These are phyloP conservation scores for Ustilago tritici DNA, from an alignment of 1,284 basidiomycete genomes.

Conservation along the genomic window DNA sequence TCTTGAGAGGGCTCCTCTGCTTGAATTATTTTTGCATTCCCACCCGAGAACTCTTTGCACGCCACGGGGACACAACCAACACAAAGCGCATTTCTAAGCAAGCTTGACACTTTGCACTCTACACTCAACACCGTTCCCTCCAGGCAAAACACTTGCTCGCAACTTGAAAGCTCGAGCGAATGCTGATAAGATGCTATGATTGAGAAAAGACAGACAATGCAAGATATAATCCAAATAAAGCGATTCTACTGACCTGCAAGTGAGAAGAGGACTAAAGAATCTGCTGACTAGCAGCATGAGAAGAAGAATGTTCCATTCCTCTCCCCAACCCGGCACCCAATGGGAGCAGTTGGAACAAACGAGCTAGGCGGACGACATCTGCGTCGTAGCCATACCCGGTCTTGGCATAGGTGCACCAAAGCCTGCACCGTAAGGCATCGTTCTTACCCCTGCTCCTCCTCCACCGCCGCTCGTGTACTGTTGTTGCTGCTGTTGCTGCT, in stretches of 20 bases:
- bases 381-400: slow-evolving; percentile 26
- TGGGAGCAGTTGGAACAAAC: slow-evolving; percentile 31
- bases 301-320: slow-evolving; percentile 15
- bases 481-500: slow-evolving; percentile 33
- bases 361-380: slow-evolving; percentile 30
- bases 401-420: slow-evolving; percentile 37
- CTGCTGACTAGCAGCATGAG: slow-evolving; percentile 22
- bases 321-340: slow-evolving; percentile 30
- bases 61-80: neutral
- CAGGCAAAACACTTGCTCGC: neutral
- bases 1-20: too few species aligned
- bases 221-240: slow-evolving; percentile 1
- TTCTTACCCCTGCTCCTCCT: slow-evolving; percentile 15
- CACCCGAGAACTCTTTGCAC: neutral
- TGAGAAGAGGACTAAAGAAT: slow-evolving; percentile 10
- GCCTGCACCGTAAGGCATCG: slow-evolving; percentile 33
- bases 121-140: neutral
- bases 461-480: neutral
- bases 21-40: too few species aligned
- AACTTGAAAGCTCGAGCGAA: neutral
- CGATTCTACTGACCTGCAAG: neutral
- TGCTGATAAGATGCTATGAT: neutral
- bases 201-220: neutral
- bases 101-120: neutral
- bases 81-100: slow-evolving; percentile 9